Percentiles rank a stretch among this genome's conserved stretches.
Evolutionary conservation across 2,329 filamentous ascomycete species (phyloP).

Genomic region (Beauveria australis): DNA sequence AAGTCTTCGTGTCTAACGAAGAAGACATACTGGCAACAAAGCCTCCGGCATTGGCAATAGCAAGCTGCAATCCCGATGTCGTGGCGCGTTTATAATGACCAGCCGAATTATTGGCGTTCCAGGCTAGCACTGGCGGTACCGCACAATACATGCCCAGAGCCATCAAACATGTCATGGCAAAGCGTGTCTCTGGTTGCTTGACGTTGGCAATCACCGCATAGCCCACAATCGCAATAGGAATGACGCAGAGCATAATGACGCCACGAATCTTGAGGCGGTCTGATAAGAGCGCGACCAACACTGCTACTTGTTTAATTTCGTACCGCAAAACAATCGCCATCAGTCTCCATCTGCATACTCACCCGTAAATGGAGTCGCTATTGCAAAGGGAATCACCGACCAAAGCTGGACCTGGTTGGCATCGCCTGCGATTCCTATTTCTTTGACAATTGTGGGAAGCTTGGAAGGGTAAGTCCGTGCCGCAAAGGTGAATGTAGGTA

Average conservation of each 20-base stretch:
- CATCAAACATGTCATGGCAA: slow-evolving; percentile 62
- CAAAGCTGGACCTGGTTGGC: slow-evolving; percentile 52
- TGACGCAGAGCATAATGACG: slow-evolving; percentile 52
- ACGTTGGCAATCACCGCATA: slow-evolving; percentile 56
- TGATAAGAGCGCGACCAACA: slow-evolving; percentile 48
- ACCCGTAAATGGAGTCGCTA: slow-evolving; percentile 48
- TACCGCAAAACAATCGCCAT: too few relatives aligned
- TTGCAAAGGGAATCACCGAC: slow-evolving; percentile 57
- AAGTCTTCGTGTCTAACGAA: accelerated
- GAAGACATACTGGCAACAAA: slow-evolving; percentile 48
- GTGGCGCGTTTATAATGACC: slow-evolving; percentile 65
- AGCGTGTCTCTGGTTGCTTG: slow-evolving; percentile 42
- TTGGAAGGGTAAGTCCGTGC: slow-evolving; percentile 17
- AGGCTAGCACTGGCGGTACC: slow-evolving; percentile 55
- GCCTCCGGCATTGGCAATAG: slow-evolving; percentile 58
- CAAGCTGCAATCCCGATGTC: slow-evolving; percentile 55
- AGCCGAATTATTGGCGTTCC: slow-evolving; percentile 60
- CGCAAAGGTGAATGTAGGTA: background rate
- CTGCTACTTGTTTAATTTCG: slow-evolving; percentile 15
- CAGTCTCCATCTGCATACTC: slow-evolving; percentile 10
- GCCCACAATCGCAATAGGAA: slow-evolving; percentile 56
- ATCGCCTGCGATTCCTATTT: slow-evolving; percentile 43
- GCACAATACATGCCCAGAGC: slow-evolving; percentile 55
- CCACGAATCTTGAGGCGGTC: slow-evolving; percentile 53
- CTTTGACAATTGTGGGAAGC: slow-evolving; percentile 57